These are phyloP conservation scores for Cicer pinnatifidum DNA, from an alignment of 306 rosid genomes.

Conservation along the genomic window DNA sequence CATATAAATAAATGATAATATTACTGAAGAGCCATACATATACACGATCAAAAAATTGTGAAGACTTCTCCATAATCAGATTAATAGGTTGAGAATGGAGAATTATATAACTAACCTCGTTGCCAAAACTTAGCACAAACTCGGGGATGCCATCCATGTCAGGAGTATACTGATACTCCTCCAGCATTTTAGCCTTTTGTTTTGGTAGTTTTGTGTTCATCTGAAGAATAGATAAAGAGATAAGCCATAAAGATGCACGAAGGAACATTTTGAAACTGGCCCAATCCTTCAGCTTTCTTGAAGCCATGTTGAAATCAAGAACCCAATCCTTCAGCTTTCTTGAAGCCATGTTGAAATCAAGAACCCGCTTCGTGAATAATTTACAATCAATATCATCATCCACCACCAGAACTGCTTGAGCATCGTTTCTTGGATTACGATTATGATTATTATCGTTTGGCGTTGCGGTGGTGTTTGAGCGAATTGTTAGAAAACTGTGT, in stretches of 20 bases:
- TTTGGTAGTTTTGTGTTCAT: conserved; percentile 54
- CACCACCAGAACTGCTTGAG: too few relatives aligned
- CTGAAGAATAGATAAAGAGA: conserved; percentile 54
- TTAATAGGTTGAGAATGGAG: conserved; percentile 21
- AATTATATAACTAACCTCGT: conserved; percentile 71
- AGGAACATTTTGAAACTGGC: neutral
- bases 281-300: too few relatives aligned
- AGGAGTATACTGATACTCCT: conserved; percentile 50
- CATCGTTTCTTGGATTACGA: too few relatives aligned
- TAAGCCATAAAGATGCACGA: conserved; percentile 23
- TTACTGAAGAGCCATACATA: conserved; percentile 16
- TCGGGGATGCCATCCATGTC: conserved; percentile 93
- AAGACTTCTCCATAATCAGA: conserved; percentile 26
- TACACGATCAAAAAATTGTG: neutral
- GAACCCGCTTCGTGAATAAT: too few relatives aligned
- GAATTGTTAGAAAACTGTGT: too few relatives aligned
- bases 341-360: too few relatives aligned
- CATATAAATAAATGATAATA: conserved; percentile 21
- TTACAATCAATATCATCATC: too few relatives aligned
- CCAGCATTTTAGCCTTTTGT: too few relatives aligned
- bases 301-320: too few relatives aligned
- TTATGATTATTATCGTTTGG: too few relatives aligned
- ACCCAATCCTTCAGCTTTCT: too few relatives aligned
- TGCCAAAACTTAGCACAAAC: conserved; percentile 70
- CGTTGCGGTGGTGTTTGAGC: too few relatives aligned